phyloP scores from a whole-genome alignment of 73 alveolate species.

The Tetrahymena borealis region DNA sequence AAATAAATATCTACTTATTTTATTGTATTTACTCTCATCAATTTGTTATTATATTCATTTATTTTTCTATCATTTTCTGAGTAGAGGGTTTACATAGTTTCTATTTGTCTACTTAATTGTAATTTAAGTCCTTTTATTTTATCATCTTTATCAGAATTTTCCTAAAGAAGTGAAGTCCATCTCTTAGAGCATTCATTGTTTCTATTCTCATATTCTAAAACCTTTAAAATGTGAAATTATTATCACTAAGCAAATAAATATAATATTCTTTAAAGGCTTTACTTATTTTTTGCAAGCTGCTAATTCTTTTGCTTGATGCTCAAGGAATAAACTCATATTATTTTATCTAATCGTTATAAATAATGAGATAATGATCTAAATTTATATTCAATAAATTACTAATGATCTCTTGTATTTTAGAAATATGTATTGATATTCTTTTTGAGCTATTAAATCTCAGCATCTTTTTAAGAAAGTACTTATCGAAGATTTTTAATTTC shows the following conservation, averaged over 20 bases:
- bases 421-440: not conserved
- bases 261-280: not conserved
- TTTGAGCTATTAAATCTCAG: not conserved
- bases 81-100: not conserved
- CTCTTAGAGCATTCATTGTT: not conserved
- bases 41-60: not conserved
- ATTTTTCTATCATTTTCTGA: not conserved
- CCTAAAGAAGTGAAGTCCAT: not conserved
- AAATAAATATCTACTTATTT: not conserved
- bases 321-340: not conserved
- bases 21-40: not conserved
- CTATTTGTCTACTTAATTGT: not conserved
- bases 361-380: not conserved
- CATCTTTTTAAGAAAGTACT: not conserved
- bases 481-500: not conserved
- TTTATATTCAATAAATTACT: not conserved
- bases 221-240: not conserved
- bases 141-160: not conserved
- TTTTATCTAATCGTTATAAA: not conserved
- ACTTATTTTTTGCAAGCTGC: not conserved
- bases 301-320: not conserved
- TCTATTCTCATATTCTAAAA: not conserved
- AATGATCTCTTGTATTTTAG: not conserved
- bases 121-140: not conserved
- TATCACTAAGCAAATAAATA: not conserved